These are phyloP conservation scores for Penicillium salamii DNA, from an alignment of 495 filamentous ascomycete genomes.

Conservation along the genomic window DNA sequence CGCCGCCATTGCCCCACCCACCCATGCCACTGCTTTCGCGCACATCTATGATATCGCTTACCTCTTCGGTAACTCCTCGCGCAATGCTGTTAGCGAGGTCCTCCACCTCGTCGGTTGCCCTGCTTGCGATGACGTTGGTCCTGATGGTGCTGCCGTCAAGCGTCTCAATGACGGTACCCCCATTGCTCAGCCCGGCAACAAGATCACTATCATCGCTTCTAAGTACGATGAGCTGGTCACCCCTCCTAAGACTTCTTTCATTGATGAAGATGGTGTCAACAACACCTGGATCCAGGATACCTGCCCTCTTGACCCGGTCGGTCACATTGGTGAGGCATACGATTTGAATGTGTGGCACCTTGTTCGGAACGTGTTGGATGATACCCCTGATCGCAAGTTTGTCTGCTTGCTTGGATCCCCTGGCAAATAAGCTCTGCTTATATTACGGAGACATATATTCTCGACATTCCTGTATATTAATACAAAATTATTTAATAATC, in stretches of 20 bases:
- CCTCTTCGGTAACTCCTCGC: slow-evolving; percentile 35
- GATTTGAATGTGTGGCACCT: slow-evolving; percentile 55
- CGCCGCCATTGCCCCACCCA: slow-evolving; percentile 50
- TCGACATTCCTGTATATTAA: background rate
- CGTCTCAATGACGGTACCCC: slow-evolving; percentile 40
- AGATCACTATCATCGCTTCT: slow-evolving; percentile 49
- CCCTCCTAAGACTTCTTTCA: slow-evolving; percentile 37
- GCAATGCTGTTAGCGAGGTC: slow-evolving; percentile 28
- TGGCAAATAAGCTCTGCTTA: slow-evolving; percentile 22
- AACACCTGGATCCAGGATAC: slow-evolving; percentile 48
- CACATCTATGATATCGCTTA: slow-evolving; percentile 47
- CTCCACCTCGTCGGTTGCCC: slow-evolving; percentile 41
- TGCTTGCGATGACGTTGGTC: slow-evolving; percentile 45
- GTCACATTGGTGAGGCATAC: slow-evolving; percentile 52
- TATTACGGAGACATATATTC: no score
- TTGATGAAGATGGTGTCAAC: slow-evolving; percentile 44
- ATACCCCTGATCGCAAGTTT: slow-evolving; percentile 32
- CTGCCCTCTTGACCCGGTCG: slow-evolving; percentile 46
- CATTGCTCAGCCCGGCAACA: slow-evolving; percentile 49
- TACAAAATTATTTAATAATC: slow-evolving; percentile 5
- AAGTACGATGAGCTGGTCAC: slow-evolving; percentile 48
- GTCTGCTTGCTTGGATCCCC: slow-evolving; percentile 37
- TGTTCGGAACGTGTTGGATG: slow-evolving; percentile 50
- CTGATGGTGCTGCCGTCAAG: slow-evolving; percentile 35
- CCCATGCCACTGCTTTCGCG: slow-evolving; percentile 47